These are phyloP conservation scores for Eimeria acervulina DNA, from an alignment of 169 alveolate species.

Conservation along the genomic window DNA sequence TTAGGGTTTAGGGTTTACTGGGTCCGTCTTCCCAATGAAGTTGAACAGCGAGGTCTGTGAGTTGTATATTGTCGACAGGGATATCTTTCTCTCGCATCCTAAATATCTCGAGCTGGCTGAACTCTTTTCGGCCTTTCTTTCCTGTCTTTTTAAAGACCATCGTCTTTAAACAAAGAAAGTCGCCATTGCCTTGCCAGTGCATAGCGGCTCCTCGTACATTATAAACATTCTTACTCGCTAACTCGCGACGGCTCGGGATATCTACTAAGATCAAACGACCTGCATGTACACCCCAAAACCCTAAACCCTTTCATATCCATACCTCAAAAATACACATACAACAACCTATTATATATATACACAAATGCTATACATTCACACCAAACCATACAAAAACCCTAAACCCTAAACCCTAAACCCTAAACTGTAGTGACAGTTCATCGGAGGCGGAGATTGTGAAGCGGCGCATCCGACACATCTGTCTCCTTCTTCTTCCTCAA, in stretches of 20 bases:
- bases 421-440: not conserved
- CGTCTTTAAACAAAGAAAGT: conserved; percentile 93
- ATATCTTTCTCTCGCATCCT: conserved; percentile 93
- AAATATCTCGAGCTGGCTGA: conserved; percentile 93
- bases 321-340: not conserved
- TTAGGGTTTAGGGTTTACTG: conserved; percentile 59
- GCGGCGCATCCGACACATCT: not conserved
- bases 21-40: conserved; percentile 93
- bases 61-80: conserved; percentile 95
- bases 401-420: not conserved
- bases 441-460: not conserved
- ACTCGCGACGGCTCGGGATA: conserved; percentile 92
- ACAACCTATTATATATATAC: not conserved
- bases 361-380: not conserved
- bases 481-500: not conserved
- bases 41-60: conserved; percentile 93
- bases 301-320: not conserved
- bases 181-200: conserved; percentile 96
- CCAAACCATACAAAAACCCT: not conserved
- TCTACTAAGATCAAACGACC: conserved; percentile 91
- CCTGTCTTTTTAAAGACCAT: conserved; percentile 93
- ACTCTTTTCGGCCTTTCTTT: conserved; percentile 92
- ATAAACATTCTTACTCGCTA: conserved; percentile 94
- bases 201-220: conserved; percentile 92
- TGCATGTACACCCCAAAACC: conserved; percentile 37